Conservation (phyloP, 495 filamentous ascomycete genomes). For the Durotheca rogersii region DNA sequence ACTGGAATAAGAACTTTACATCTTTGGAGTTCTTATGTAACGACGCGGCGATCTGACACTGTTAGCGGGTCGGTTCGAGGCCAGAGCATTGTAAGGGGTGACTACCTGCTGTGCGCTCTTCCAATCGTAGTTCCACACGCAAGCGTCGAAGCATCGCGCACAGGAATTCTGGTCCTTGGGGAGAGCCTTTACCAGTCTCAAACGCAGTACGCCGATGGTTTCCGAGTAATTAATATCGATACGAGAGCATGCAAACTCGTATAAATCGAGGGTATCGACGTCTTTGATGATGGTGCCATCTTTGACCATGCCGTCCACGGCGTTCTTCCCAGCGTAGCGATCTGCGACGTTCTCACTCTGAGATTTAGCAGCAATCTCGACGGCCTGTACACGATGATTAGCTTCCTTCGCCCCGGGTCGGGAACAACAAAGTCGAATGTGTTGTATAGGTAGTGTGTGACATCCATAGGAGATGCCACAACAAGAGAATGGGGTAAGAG, state of each 20-base stretch:
- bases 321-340: slow-evolving; percentile 34
- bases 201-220: slow-evolving; percentile 44
- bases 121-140: slow-evolving; percentile 48
- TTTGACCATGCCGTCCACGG: slow-evolving; percentile 42
- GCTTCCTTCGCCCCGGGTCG: not conserved
- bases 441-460: too few species aligned
- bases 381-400: slow-evolving; percentile 35
- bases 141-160: slow-evolving; percentile 43
- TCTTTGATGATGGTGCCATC: slow-evolving; percentile 40
- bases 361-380: slow-evolving; percentile 48
- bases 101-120: slow-evolving; percentile 50
- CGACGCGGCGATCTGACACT: slow-evolving; percentile 43
- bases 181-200: slow-evolving; percentile 44
- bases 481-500: too few species aligned
- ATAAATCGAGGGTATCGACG: slow-evolving; percentile 44
- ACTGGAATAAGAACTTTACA: slow-evolving; percentile 46
- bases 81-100: not conserved
- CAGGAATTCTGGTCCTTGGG: slow-evolving; percentile 40
- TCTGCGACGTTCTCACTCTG: slow-evolving; percentile 44
- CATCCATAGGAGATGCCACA: too few species aligned
- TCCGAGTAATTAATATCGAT: slow-evolving; percentile 26
- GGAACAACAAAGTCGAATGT: too few species aligned
- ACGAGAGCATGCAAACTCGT: slow-evolving; percentile 38
- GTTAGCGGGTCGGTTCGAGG: slow-evolving; percentile 1
- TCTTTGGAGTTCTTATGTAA: slow-evolving; percentile 45